phyloP scores from a whole-genome alignment of 2,329 filamentous ascomycete species.

The Beauveria sp. region DNA sequence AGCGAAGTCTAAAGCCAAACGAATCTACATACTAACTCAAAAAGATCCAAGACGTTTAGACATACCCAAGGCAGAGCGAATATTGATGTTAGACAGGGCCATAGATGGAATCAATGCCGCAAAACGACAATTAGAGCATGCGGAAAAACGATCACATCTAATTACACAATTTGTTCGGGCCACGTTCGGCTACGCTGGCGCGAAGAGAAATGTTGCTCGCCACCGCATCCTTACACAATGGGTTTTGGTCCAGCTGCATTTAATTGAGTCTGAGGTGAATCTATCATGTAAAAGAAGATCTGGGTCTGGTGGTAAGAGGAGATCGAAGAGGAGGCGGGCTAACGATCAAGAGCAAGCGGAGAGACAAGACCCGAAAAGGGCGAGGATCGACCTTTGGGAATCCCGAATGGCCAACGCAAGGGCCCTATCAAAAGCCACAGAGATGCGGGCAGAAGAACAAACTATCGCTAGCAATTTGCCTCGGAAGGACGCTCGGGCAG shows the following conservation, averaged over 20 bases:
- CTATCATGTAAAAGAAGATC: not conserved
- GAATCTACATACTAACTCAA: not conserved
- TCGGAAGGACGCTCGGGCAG: not conserved
- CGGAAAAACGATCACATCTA: not conserved
- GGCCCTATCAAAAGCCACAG: not conserved
- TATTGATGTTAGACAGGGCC: not conserved
- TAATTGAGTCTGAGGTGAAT: slow-evolving; percentile 21
- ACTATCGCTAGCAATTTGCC: not conserved
- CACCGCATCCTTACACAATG: slow-evolving; percentile 19
- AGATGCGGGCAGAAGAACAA: not conserved
- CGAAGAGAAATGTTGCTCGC: slow-evolving; percentile 14
- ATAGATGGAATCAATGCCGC: not conserved
- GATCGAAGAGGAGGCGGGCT: not conserved
- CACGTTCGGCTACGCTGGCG: not conserved
- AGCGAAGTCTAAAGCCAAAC: not conserved
- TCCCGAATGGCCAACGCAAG: not conserved
- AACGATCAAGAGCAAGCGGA: not conserved
- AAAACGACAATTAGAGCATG: not conserved
- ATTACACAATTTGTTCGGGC: not conserved
- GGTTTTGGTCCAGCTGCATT: slow-evolving; percentile 21
- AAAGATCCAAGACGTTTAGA: not conserved
- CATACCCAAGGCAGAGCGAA: not conserved
- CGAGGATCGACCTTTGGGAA: not conserved
- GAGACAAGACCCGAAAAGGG: not conserved
- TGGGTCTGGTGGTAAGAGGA: not conserved